A percentile compares a stretch with the other conserved stretches of the same genome.
phyloP scores from a whole-genome alignment of 352 stramenopile species.

The Thraustotheca clavata region DNA sequence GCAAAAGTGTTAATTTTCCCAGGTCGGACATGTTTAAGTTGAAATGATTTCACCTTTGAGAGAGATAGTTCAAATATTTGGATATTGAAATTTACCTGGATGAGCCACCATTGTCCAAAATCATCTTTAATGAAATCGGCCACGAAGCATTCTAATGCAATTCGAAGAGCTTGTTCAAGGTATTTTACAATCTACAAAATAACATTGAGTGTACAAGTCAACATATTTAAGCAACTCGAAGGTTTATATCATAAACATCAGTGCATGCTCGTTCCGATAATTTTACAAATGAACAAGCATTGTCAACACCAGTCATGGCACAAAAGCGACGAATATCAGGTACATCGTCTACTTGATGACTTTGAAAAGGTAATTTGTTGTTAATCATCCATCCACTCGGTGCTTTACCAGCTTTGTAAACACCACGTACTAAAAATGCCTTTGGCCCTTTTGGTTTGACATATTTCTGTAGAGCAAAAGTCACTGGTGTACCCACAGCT shows the following conservation, averaged over 20 bases:
- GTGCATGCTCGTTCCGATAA: slow-evolving; percentile 62
- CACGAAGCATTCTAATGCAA: slow-evolving; percentile 58
- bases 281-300: slow-evolving; percentile 69
- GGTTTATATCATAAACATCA: slow-evolving; percentile 55
- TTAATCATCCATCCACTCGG: slow-evolving; percentile 73
- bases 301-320: slow-evolving; percentile 28
- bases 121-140: slow-evolving; percentile 65
- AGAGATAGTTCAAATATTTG: neutral
- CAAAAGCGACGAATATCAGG: slow-evolving; percentile 5
- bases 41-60: slow-evolving; percentile 52
- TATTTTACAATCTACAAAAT: slow-evolving; percentile 51
- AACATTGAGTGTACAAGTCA: neutral
- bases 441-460: slow-evolving; percentile 63
- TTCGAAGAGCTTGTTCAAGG: slow-evolving; percentile 46
- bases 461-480: slow-evolving; percentile 66
- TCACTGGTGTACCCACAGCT: slow-evolving; percentile 45
- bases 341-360: slow-evolving; percentile 25
- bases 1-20: neutral
- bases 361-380: slow-evolving; percentile 39
- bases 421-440: slow-evolving; percentile 53
- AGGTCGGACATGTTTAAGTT: slow-evolving; percentile 28
- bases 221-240: slow-evolving; percentile 31
- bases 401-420: slow-evolving; percentile 55
- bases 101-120: slow-evolving; percentile 58
- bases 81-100: slow-evolving; percentile 35